Evolutionary conservation across 2,329 filamentous ascomycete species (phyloP).

Genomic region (Neospermospora avenae): DNA sequence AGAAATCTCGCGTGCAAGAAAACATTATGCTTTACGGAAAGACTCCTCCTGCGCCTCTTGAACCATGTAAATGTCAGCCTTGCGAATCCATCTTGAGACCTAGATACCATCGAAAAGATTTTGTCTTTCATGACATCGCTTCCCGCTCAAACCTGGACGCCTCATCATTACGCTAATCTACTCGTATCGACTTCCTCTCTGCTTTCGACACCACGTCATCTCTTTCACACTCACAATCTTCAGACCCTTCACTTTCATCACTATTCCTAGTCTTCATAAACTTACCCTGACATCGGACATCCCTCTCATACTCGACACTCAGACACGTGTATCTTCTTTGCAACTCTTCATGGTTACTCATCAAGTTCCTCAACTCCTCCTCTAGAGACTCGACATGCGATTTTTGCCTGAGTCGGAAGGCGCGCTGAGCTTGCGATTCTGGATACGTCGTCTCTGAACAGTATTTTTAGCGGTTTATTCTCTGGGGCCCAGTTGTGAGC

Average conservation of each 20-base stretch:
- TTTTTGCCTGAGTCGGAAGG: slow-evolving; percentile 10
- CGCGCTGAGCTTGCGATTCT: slow-evolving; percentile 15
- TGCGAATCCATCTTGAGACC: too few relatives aligned
- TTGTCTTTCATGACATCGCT: too few relatives aligned
- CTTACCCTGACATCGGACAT: not conserved
- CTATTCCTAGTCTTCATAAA: too few relatives aligned
- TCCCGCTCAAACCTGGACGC: not conserved
- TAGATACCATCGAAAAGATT: too few relatives aligned
- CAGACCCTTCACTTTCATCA: not conserved
- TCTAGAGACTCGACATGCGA: slow-evolving; percentile 9
- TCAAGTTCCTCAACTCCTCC: slow-evolving; percentile 2
- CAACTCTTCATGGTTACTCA: slow-evolving; percentile 7
- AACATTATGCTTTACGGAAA: too few relatives aligned
- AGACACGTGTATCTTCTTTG: slow-evolving; percentile 8
- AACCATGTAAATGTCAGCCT: too few relatives aligned
- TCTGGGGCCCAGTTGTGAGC: too few relatives aligned
- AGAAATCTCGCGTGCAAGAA: too few relatives aligned
- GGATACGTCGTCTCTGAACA: slow-evolving; percentile 7
- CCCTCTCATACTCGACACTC: slow-evolving; percentile 1
- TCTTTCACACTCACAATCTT: not conserved
- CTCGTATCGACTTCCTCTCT: too few relatives aligned
- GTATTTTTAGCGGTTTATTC: not conserved
- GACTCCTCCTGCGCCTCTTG: too few relatives aligned
- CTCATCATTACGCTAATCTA: too few relatives aligned
- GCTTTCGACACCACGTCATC: not conserved